Evolutionary conservation across 768 basidiomycete species (phyloP), one percentile per base, ranked within the genome.

Genomic region (Cytidiella melzeri): DNA sequence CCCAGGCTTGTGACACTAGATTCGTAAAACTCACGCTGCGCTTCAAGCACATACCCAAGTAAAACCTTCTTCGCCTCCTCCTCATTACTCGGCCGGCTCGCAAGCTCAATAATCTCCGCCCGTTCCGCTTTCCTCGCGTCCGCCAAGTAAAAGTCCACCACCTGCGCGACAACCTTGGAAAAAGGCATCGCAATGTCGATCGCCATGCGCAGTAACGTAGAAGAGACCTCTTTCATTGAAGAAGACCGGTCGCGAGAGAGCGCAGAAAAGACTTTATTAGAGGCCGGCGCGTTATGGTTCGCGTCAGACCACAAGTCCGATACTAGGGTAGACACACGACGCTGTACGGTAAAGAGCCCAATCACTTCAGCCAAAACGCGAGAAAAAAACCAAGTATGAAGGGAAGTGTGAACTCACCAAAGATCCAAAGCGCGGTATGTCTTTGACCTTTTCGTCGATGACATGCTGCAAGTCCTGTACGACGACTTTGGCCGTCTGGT

Each of bases 111-210:
- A 25, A 79, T 71, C 18, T 71, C 67, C 0, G 58, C 64, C 10
- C 67, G 61, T 51, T 79, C 73, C 41, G 60, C 60, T 6, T 64
- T 65, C 13, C 65, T 68, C 19, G 57, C 60, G 34, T 72, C 71
- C 36, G 72, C 70, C 21, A 81, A 60, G 61, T 77, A 80, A 63
- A 80, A 79, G 54, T 80, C 72, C 41, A 81, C 60, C 18, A 79
- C 69, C 37, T 76, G 66, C 5, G 72, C 67, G n/a, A 69, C 69
- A 6, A 71, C 73, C 54, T 79, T 75, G 0, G 73, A 71, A 41
- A 69, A 69, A 57, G 71, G 73, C 23, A 75, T 73, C 1, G 71
- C 70, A n/a, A 70, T 68, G 1, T 72, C 68, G 12, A 79, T 69
- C 3, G 73, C 73, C 5, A 80, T 61, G 1, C 75, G 73, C 7